Conservation (phyloP, 2,329 filamentous ascomycete genomes). For the Botrytis medusae region DNA sequence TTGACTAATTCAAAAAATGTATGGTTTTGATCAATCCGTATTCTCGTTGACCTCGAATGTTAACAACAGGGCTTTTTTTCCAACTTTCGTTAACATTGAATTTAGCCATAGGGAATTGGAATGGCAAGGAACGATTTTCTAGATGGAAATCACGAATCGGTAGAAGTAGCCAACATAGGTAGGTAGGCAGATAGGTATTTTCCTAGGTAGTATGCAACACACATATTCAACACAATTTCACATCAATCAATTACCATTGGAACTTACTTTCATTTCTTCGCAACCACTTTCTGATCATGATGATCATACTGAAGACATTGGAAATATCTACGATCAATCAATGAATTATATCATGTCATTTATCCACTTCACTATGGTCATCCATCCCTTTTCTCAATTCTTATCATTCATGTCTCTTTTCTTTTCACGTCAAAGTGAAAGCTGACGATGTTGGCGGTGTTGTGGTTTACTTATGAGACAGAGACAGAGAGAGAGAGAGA, state of each 20-base stretch:
- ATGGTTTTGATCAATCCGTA: neutral
- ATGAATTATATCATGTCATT: neutral
- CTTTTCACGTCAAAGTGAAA: neutral
- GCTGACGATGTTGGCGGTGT: neutral
- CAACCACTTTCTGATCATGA: neutral
- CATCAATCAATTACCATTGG: neutral
- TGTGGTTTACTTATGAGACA: neutral
- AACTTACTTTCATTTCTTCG: neutral
- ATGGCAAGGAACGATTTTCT: neutral
- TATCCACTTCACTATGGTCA: neutral
- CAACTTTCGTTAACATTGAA: neutral
- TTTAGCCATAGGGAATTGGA: neutral
- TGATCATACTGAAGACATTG: neutral
- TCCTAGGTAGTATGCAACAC: neutral
- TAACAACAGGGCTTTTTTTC: neutral
- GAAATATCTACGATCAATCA: neutral
- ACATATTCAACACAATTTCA: neutral
- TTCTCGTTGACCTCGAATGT: neutral
- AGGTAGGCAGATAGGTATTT: neutral
- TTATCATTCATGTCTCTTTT: neutral
- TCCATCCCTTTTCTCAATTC: neutral
- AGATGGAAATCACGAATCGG: neutral
- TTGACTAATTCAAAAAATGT: neutral
- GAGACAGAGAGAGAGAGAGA: no score
- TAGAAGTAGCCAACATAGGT: neutral